Conservation (phyloP, 139 green algal species). For the Monoraphidium neglectum region DNA sequence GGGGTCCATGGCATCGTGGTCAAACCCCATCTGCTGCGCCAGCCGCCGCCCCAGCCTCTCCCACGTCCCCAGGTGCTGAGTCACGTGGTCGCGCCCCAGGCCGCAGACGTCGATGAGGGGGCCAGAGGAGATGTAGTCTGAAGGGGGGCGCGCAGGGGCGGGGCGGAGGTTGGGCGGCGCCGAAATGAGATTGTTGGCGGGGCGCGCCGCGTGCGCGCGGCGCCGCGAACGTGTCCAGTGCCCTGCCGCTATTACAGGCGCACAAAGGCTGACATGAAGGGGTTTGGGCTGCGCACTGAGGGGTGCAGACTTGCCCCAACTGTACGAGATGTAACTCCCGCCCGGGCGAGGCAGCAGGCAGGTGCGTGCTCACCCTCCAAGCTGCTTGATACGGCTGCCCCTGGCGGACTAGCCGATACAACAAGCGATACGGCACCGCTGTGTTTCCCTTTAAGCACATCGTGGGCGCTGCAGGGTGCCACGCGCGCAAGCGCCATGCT, state of each 20-base stretch:
- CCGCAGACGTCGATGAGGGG: slow-evolving; percentile 60
- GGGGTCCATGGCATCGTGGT: slow-evolving; percentile 31
- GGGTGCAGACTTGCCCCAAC: background rate
- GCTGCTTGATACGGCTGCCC: no score
- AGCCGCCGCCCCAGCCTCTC: slow-evolving; percentile 44
- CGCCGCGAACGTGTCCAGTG: background rate
- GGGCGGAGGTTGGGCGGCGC: background rate
- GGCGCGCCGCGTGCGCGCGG: background rate
- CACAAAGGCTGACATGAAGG: background rate
- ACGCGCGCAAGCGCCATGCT: no score
- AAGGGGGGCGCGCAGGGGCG: background rate
- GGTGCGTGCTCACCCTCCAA: no score
- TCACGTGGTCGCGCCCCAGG: slow-evolving; percentile 41
- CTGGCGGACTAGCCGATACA: no score
- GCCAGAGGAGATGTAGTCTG: slow-evolving; percentile 65
- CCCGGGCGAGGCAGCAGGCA: no score
- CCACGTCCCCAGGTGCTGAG: slow-evolving; percentile 43
- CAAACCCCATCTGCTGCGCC: slow-evolving; percentile 43
- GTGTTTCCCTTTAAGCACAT: no score
- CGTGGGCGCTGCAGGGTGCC: no score
- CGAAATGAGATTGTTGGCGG: background rate
- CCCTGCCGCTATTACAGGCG: background rate
- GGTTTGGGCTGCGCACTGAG: background rate
- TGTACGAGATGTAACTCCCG: no score
- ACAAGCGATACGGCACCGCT: no score